Evolutionary conservation across 1,284 basidiomycete genomes (phyloP).

Genomic region (Hemileia vastatrix): DNA sequence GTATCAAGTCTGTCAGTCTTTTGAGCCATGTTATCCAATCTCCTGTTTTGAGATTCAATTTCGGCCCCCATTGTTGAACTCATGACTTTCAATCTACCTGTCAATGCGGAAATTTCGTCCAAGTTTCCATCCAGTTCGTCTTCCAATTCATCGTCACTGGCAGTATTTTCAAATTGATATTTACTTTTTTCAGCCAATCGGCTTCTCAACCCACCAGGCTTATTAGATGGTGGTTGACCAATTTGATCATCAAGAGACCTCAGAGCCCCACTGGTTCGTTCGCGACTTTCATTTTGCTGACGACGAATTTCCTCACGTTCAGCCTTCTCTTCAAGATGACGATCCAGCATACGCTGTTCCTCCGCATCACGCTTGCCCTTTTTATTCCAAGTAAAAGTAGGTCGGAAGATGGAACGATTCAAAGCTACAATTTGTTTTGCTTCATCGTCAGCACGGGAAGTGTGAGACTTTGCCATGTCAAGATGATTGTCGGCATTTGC

Average conservation of each 20-base stretch:
- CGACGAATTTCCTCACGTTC: constrained; percentile 75
- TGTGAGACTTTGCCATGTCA: constrained; percentile 84
- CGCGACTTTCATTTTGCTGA: constrained; percentile 77
- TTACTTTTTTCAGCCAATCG: constrained; percentile 50
- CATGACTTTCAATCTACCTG: constrained; percentile 71
- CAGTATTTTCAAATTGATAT: constrained; percentile 90
- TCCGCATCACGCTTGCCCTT: constrained; percentile 79
- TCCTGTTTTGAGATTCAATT: constrained; percentile 62
- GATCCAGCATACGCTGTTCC: constrained; percentile 74
- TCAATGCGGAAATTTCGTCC: constrained; percentile 72
- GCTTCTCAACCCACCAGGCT: constrained; percentile 12
- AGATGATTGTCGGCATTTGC: constrained; percentile 94
- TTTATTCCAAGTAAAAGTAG: constrained; percentile 81
- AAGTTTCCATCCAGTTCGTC: constrained; percentile 79
- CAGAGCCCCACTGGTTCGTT: constrained; percentile 67
- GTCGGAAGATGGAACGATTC: constrained; percentile 89
- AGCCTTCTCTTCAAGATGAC: constrained; percentile 77
- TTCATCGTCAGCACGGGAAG: constrained; percentile 78
- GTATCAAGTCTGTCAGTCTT: constrained; percentile 59
- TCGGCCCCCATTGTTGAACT: constrained; percentile 72
- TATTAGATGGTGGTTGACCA: constrained; percentile 28
- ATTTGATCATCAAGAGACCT: constrained; percentile 25
- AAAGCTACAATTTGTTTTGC: constrained; percentile 88
- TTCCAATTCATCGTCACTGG: constrained; percentile 81
- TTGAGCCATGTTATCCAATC: constrained; percentile 59